Percentiles rank a stretch among this genome's conserved stretches.
Evolutionary conservation across 2,329 filamentous ascomycete genomes (phyloP).

Genomic region (Shiraia bambusicola): DNA sequence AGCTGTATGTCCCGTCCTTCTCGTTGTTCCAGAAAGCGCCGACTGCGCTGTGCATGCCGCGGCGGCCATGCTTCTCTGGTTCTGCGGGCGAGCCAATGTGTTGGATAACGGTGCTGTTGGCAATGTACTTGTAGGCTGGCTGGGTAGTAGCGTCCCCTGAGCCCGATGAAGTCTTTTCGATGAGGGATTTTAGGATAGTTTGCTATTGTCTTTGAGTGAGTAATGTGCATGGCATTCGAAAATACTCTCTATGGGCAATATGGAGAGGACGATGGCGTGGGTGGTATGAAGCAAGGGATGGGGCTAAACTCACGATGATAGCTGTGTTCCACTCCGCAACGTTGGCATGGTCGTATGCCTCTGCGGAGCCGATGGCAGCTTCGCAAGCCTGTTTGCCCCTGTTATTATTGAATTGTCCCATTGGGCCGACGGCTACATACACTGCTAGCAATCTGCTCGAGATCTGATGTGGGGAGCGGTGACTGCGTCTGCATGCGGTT

Average conservation of each 20-base stretch:
- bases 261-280: slow-evolving; percentile 5
- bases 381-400: slow-evolving; percentile 69
- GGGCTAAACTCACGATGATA: slow-evolving; percentile 73
- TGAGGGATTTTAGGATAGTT: slow-evolving; percentile 73
- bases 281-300: slow-evolving; percentile 3
- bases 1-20: slow-evolving; percentile 86
- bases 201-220: slow-evolving; percentile 53
- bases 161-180: slow-evolving; percentile 69
- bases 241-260: slow-evolving; percentile 5
- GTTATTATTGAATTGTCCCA: slow-evolving; percentile 5
- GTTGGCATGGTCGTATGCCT: slow-evolving; percentile 83
- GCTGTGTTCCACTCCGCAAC: slow-evolving; percentile 86
- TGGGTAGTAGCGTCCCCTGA: slow-evolving; percentile 49
- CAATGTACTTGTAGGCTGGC: slow-evolving; percentile 85
- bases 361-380: slow-evolving; percentile 69
- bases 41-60: slow-evolving; percentile 86
- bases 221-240: slow-evolving; percentile 45
- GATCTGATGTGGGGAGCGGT: slow-evolving; percentile 37
- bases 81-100: slow-evolving; percentile 59
- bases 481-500: slow-evolving; percentile 16
- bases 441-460: slow-evolving; percentile 32
- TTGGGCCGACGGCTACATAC: slow-evolving; percentile 16
- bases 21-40: slow-evolving; percentile 90
- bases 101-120: slow-evolving; percentile 98
- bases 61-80: slow-evolving; percentile 69